Conservation (phyloP, 305 asterid species). For the Ajuga reptans region DNA sequence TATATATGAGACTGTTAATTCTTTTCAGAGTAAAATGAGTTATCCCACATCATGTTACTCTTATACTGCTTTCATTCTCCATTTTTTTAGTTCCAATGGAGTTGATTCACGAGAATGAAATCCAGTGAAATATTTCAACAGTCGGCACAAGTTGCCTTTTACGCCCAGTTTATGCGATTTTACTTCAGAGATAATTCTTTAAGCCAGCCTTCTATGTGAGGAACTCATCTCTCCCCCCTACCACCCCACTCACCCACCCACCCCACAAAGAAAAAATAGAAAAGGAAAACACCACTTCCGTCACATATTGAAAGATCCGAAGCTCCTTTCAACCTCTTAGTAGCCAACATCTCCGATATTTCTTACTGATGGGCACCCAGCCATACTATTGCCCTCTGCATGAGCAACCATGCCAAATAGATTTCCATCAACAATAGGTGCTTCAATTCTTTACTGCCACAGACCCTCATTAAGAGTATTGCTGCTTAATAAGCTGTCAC, state of each 20-base stretch:
- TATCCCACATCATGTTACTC: background rate
- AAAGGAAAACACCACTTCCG: background rate
- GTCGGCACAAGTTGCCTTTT: background rate
- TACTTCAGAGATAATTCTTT: background rate
- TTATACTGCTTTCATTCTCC: background rate
- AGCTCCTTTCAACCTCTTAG: background rate
- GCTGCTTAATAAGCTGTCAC: background rate
- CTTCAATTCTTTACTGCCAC: background rate
- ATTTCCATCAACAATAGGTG: conserved; percentile 7
- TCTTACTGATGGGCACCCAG: background rate
- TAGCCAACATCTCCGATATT: background rate
- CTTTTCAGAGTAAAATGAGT: background rate
- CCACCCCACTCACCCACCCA: background rate
- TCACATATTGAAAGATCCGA: background rate
- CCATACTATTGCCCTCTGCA: background rate
- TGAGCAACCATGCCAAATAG: conserved; percentile 2
- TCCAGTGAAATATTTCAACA: background rate
- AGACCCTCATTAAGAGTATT: background rate
- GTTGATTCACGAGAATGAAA: conserved; percentile 7
- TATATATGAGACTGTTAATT: background rate
- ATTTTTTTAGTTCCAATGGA: background rate
- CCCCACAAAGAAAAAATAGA: too few relatives aligned
- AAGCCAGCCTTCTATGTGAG: background rate
- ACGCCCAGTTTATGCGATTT: background rate
- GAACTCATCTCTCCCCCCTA: background rate